Evolutionary conservation across 371 early-diverging fungal species (phyloP).

Genomic region (Zopfochytrium polystomum): DNA sequence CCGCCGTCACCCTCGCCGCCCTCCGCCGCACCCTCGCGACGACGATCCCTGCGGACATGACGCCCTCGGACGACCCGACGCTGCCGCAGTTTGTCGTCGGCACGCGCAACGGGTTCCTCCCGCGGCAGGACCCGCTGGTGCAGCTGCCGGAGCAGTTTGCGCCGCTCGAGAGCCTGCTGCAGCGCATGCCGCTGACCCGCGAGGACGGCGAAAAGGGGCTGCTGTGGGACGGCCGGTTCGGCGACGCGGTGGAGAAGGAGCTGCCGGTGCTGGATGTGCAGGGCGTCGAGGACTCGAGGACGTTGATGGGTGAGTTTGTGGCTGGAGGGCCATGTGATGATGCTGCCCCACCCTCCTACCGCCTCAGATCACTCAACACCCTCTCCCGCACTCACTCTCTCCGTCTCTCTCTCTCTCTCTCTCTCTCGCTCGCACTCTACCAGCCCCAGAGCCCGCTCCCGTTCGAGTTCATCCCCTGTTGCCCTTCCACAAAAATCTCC

Average conservation of each 20-base stretch:
- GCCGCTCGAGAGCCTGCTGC: slow-evolving; percentile 64
- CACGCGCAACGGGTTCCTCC: slow-evolving; percentile 67
- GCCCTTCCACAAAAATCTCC: no score
- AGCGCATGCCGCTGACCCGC: slow-evolving; percentile 72
- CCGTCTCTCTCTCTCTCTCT: no score
- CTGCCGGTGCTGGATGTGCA: slow-evolving; percentile 73
- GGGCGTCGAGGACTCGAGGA: slow-evolving; percentile 61
- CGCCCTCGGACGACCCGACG: slow-evolving; percentile 17
- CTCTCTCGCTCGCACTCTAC: no score
- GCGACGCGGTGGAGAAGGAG: slow-evolving; percentile 67
- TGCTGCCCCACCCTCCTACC: no score
- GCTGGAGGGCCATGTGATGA: no score
- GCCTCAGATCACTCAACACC: no score
- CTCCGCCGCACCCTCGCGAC: no score
- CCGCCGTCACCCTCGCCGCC: no score
- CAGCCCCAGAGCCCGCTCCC: no score
- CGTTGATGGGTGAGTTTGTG: slow-evolving; percentile 62
- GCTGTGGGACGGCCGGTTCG: slow-evolving; percentile 72
- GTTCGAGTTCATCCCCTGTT: no score
- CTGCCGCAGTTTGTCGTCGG: slow-evolving; percentile 65
- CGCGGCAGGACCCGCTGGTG: slow-evolving; percentile 62
- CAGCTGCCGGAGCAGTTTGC: slow-evolving; percentile 66
- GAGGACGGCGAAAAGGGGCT: slow-evolving; percentile 70
- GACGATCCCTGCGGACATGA: no score
- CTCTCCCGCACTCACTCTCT: no score